Evolutionary conservation across 2,329 filamentous ascomycete genomes (phyloP).

Genomic region (Bipolaris victoriae): DNA sequence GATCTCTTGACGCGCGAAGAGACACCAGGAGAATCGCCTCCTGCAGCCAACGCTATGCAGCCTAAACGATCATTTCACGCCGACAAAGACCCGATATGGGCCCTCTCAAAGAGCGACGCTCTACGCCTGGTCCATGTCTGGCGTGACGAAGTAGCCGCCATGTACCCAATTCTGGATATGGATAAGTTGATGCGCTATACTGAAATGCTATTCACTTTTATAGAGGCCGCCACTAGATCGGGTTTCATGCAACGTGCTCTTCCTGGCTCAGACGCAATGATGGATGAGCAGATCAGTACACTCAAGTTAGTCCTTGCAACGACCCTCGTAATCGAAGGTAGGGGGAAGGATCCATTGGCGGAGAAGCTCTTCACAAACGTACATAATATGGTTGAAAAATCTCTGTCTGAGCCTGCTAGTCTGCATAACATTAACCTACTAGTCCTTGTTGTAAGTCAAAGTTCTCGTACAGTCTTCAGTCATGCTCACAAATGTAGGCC

Average conservation of each 20-base stretch:
- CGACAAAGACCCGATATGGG: constrained; percentile 78
- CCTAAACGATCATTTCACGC: constrained; percentile 46
- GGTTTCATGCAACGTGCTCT: constrained; percentile 62
- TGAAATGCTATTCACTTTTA: constrained; percentile 71
- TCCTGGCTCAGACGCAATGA: constrained; percentile 64
- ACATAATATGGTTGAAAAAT: constrained; percentile 71
- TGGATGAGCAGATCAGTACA: constrained; percentile 69
- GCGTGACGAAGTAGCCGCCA: constrained; percentile 88
- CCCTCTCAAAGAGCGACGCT: constrained; percentile 78
- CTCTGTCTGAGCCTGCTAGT: constrained; percentile 62
- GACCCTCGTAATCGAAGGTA: constrained; percentile 76
- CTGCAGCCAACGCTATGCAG: constrained; percentile 26
- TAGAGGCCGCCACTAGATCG: constrained; percentile 68
- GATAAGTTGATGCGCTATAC: constrained; percentile 73
- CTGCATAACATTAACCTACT: constrained; percentile 66
- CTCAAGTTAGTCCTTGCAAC: constrained; percentile 85
- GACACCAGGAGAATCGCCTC: constrained; percentile 58
- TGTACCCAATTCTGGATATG: constrained; percentile 87
- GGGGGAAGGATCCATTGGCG: constrained; percentile 78
- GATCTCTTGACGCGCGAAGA: constrained; percentile 59
- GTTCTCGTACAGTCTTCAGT: neutral
- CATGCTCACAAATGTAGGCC: constrained; percentile 53
- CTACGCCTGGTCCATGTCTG: constrained; percentile 78
- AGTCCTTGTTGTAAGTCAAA: constrained; percentile 58
- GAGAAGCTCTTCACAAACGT: constrained; percentile 77